Percentiles rank a stretch among this genome's conserved stretches.
phyloP scores from a whole-genome alignment of 2,329 filamentous ascomycete species.

The Fusarium begoniae region DNA sequence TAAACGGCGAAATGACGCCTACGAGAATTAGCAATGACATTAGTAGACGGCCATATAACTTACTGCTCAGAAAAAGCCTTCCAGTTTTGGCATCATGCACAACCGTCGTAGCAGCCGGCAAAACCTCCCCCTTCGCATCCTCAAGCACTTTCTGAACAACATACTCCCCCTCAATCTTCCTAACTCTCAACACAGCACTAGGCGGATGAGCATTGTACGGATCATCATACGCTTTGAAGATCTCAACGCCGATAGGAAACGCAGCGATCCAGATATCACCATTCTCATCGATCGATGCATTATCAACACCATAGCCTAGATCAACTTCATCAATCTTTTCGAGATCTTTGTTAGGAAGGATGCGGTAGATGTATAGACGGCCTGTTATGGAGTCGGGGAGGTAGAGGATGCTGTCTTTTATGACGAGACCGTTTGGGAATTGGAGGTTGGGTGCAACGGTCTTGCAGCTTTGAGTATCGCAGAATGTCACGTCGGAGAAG shows the following conservation, averaged over 20 bases:
- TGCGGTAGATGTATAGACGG: slow-evolving; percentile 25
- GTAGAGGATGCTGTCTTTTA: slow-evolving; percentile 43
- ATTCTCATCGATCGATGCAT: slow-evolving; percentile 34
- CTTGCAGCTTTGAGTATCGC: slow-evolving; percentile 31
- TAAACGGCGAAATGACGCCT: slow-evolving; percentile 41
- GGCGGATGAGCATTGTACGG: slow-evolving; percentile 13
- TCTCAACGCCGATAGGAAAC: slow-evolving; percentile 17
- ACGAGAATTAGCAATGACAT: background rate
- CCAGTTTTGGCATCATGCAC: slow-evolving; percentile 38
- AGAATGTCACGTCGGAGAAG: slow-evolving; percentile 44
- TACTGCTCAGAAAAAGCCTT: slow-evolving; percentile 37
- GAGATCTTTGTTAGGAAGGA: background rate
- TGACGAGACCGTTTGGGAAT: slow-evolving; percentile 47
- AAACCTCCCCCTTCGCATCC: slow-evolving; percentile 23
- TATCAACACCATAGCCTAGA: slow-evolving; percentile 27
- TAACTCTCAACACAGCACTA: slow-evolving; percentile 18
- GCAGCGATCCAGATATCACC: slow-evolving; percentile 33
- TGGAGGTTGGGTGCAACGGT: slow-evolving; percentile 31
- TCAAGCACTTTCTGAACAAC: slow-evolving; percentile 37
- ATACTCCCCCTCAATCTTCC: slow-evolving; percentile 2
- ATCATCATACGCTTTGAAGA: slow-evolving; percentile 25
- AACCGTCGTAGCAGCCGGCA: slow-evolving; percentile 37
- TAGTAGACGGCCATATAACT: background rate
- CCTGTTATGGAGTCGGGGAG: slow-evolving; percentile 42
- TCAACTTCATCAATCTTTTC: slow-evolving; percentile 22